phyloP scores from a whole-genome alignment of 169 alveolate species.

The Cardiosporidium cionae region DNA sequence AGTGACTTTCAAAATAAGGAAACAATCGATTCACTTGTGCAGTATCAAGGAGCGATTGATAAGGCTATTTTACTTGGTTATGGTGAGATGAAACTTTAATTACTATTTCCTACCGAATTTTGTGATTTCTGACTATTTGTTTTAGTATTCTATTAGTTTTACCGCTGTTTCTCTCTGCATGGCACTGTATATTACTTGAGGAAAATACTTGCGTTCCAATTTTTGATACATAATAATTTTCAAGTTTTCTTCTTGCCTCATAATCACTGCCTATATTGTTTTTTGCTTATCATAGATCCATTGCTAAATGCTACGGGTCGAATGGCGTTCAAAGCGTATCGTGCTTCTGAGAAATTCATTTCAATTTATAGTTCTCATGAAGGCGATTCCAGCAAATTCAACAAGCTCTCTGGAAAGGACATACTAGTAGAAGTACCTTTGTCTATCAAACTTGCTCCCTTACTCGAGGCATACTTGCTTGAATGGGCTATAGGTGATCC shows the following conservation, averaged over 20 bases:
- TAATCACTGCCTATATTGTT: too few species aligned
- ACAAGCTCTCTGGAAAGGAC: conserved; percentile 46
- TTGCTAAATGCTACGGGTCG: conserved; percentile 32
- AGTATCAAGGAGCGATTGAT: conserved; percentile 56
- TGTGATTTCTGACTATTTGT: too few species aligned
- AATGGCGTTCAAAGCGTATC: conserved; percentile 62
- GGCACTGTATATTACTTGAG: too few species aligned
- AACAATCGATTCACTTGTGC: conserved; percentile 54
- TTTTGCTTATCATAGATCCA: conserved; percentile 32
- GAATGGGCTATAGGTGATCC: conserved; percentile 54
- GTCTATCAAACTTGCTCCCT: conserved; percentile 56
- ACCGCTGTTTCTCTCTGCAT: too few species aligned
- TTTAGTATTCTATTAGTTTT: too few species aligned
- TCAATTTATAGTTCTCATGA: conserved; percentile 37
- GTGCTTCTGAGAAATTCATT: conserved; percentile 51
- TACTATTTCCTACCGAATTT: too few species aligned
- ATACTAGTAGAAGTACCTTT: conserved; percentile 61
- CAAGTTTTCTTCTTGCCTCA: too few species aligned
- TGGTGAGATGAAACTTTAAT: conserved; percentile 6
- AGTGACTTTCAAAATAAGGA: conserved; percentile 64
- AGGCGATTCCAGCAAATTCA: conserved; percentile 47
- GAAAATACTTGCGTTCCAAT: too few species aligned
- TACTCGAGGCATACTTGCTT: conserved; percentile 59
- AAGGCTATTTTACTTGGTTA: conserved; percentile 55
- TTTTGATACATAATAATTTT: too few species aligned